Percentiles rank a stretch among this genome's conserved stretches.
Evolutionary conservation across 768 basidiomycete species (phyloP).

Genomic region (Auricularia auricula-judae): DNA sequence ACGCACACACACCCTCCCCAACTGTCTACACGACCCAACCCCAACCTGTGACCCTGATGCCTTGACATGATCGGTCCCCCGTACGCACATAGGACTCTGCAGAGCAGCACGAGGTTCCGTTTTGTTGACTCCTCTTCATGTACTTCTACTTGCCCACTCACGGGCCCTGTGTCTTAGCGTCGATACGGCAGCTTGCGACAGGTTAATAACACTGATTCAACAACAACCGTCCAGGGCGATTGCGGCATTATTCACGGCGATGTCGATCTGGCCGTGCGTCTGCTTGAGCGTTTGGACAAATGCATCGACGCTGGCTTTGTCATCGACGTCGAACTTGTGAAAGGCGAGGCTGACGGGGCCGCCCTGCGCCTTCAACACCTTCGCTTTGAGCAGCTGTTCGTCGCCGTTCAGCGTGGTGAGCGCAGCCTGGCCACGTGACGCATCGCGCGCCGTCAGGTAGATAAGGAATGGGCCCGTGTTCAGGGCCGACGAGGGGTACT

Average conservation of each 20-base stretch:
- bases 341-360: not conserved
- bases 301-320: slow-evolving; percentile 8
- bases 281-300: slow-evolving; percentile 6
- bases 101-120: no score
- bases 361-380: not conserved
- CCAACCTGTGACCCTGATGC: no score
- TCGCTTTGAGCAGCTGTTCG: not conserved
- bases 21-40: no score
- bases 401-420: not conserved
- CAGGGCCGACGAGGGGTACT: not conserved
- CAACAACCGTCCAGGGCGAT: slow-evolving; percentile 8
- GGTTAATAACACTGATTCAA: no score
- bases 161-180: no score
- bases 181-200: no score
- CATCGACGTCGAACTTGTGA: slow-evolving; percentile 10
- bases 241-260: slow-evolving; percentile 13
- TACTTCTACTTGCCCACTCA: no score
- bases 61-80: no score
- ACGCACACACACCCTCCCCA: no score
- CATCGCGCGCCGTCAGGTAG: not conserved
- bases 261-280: slow-evolving; percentile 11
- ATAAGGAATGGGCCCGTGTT: not conserved
- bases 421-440: not conserved
- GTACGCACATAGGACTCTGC: no score
- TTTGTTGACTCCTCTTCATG: no score